Base-by-base conservation (phyloP, 2,329 filamentous ascomycete species). In the Phialophora tarda region DNA sequence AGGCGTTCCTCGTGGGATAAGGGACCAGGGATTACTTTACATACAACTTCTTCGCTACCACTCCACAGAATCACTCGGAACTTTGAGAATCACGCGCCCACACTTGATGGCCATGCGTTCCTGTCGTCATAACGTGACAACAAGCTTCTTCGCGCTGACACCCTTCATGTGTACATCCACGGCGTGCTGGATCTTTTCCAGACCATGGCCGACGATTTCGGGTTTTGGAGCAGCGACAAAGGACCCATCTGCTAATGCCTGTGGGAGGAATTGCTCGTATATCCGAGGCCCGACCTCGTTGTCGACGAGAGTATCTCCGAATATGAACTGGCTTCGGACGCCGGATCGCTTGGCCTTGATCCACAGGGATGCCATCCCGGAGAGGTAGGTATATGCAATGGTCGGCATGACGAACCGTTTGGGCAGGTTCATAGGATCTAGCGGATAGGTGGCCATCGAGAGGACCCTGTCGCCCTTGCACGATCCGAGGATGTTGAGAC, bases 91-190 rank as follows among this genome's bases (percentile, higher is more conserved):
- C 32, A 34, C 32, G 32, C 32, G 32, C 10, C 32, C 4, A 12
- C 32, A 30, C 30, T 2, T 8, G 28, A 30, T 8, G 2, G 1
- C 30, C 30, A 30, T 30, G 2, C 17, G 38, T 2, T 44, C 5
- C 6, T 44, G 14, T 44, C 34, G 21, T 63, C 41, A 66, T 28
- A 71, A 62, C 11, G 44, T 62, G 17, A 81, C 76, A 17, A 82
- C 79, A 26, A 82, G 28, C 70, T 83, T 83, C 70, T 76, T 76
- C 1, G 77, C 81, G 7, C 78, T 80, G 1, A 82, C 78, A 2
- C 80, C 80, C 56, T 77, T 75, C 48, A 67, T 75, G 3, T 78
- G 68, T 0, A 75, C 30, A 69, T 82, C 77, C 32, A 83, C 63
- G 0, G 75, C 82, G 6, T 74, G 76, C 62, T 84, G 80, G 1